Conservation (phyloP, 257 asterid genomes). For the Mentha longifolia region DNA sequence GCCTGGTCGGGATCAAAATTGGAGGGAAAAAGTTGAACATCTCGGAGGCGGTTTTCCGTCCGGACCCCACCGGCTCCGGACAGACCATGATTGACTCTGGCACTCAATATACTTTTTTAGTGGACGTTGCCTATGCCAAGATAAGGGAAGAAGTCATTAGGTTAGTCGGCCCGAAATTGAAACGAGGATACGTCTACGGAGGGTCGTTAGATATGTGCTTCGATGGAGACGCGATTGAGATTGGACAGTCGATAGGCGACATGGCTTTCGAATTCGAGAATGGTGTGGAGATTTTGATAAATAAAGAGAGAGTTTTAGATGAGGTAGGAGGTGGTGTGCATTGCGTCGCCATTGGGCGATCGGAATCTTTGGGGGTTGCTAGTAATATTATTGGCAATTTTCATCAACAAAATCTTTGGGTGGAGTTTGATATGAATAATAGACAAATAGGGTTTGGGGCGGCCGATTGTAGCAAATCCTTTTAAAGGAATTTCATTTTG, state of each 20-base stretch:
- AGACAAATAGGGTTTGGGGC: constrained; percentile 70
- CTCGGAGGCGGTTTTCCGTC: constrained; percentile 54
- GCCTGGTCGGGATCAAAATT: constrained; percentile 56
- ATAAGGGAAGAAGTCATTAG: constrained; percentile 58
- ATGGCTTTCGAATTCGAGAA: constrained; percentile 60
- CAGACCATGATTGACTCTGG: constrained; percentile 95
- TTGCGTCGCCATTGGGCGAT: constrained; percentile 73
- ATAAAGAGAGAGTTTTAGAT: constrained; percentile 54
- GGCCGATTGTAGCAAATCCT: constrained; percentile 59
- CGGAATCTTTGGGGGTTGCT: constrained; percentile 71
- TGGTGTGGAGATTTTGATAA: constrained; percentile 56
- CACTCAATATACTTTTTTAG: constrained; percentile 77
- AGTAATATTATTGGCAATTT: constrained; percentile 82
- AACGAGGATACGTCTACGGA: constrained; percentile 57
- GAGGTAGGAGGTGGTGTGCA: constrained; percentile 64
- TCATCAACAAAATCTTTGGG: constrained; percentile 92
- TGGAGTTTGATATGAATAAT: constrained; percentile 68
- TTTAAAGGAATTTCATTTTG: constrained; percentile 16
- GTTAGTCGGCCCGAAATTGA: constrained; percentile 58
- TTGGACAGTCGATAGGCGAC: constrained; percentile 59
- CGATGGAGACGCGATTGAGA: constrained; percentile 47
- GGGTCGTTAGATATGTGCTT: constrained; percentile 81
- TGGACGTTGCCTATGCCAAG: constrained; percentile 59
- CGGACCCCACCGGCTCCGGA: constrained; percentile 78
- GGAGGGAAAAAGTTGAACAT: constrained; percentile 63